Conservation (phyloP, 2,329 filamentous ascomycete genomes). For the Penicillium sp. region DNA sequence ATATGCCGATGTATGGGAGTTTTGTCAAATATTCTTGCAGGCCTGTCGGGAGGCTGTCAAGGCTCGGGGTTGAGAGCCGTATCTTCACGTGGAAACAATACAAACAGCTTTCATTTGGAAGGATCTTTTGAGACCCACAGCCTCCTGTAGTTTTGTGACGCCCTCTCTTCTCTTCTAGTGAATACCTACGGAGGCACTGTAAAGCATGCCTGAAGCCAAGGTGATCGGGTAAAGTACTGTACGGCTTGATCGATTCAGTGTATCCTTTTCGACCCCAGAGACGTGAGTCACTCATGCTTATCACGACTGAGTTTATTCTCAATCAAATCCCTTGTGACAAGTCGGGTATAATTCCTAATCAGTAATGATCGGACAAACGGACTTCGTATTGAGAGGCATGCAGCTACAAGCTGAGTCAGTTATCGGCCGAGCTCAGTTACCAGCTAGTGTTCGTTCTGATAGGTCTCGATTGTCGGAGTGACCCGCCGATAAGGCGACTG, state of each 20-base stretch:
- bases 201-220: too few species aligned
- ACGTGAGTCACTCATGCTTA: too few species aligned
- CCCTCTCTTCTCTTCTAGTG: too few species aligned
- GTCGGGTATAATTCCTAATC: neutral
- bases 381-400: neutral
- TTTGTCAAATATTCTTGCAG: slow-evolving; percentile 57
- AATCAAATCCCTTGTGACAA: too few species aligned
- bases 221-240: too few species aligned
- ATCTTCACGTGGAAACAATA: neutral
- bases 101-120: neutral
- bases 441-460: neutral
- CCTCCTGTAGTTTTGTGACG: neutral
- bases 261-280: too few species aligned
- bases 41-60: slow-evolving; percentile 50
- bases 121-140: neutral
- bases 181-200: too few species aligned
- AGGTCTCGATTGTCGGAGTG: slow-evolving; percentile 5
- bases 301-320: too few species aligned
- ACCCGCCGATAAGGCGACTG: slow-evolving; percentile 11
- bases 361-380: neutral
- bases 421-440: neutral
- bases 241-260: too few species aligned
- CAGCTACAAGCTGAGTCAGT: neutral
- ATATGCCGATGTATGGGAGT: slow-evolving; percentile 71
- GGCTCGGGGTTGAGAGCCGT: slow-evolving; percentile 13